Evolutionary conservation across 2,329 filamentous ascomycete species (phyloP), one percentile per base, ranked within the genome.

Genomic region (Penicillium hesseltinei): DNA sequence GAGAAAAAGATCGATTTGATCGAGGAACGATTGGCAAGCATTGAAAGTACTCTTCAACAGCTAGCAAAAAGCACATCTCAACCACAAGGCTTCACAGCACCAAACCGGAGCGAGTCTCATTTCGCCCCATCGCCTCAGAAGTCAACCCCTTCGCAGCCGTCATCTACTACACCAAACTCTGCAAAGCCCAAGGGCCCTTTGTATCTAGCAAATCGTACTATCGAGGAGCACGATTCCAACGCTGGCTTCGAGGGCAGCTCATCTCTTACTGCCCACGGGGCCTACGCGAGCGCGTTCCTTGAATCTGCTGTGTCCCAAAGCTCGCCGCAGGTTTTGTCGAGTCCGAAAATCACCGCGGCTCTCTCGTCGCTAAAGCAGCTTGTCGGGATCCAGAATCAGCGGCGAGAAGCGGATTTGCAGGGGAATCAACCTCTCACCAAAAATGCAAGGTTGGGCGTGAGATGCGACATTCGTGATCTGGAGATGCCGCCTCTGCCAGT

Each of bases 1-100:
- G 81, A 83, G 65, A 78, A 74, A 63, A 82, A 82, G 66, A 81
- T 83, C 48, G 80, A 82, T 58, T 65, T 77, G 13, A 82, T 83
- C 50, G 80, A 82, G 62, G 75, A 79, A 31, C 76, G 80, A 17
- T 69, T 83, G 9, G 73, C 73, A 7, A 73, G 73, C n/a, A 81
- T 83, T 40, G 80, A 83, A 60, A 66, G 49, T 67, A 68, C 66
- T 62, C 65, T 69, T 17, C 60, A 43, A 36, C 66, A 71, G 44
- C 48, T 73, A 15, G 63, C 63, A 5, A 47, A 15, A 23, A 51
- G 50, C 6, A 44, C 59, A 38, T 59, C 61, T 9, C 56, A 58
- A 23, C 50, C 40, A 9, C 55, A 59, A 5, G 44, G 21, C 3
- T 27, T 39, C 2, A 21, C 21, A 17, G 35, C 44, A 1, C 15